Base-by-base conservation (phyloP, 768 basidiomycete genomes). In the Polyporus arcularius region DNA sequence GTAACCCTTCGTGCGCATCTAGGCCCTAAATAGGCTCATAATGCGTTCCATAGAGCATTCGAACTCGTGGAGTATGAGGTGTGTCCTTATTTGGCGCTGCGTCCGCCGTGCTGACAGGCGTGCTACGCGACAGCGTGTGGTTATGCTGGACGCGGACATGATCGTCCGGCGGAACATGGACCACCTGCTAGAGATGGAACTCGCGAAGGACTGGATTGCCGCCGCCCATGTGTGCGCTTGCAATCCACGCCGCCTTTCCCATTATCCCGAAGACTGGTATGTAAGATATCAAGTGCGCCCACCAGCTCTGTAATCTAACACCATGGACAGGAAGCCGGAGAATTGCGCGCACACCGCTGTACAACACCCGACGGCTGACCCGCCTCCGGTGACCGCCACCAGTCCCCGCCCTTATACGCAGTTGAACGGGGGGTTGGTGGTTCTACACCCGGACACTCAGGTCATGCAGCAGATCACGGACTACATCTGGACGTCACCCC, bases 211-310 rank as follows among this genome's bases (percentile, higher is more conserved):
- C 63, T 85, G 88, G 73, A 95, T 98, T 58, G 95, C 93, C 5
- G 95, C 94, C 0, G 83, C 79, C 0, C 96, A 96, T 65, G 95
- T 86, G 14, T 99, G 96, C 70, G 87, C 94, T 4, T 99, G 96
- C 77, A 99, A 99, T 74, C 96, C 96, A 7, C 83, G 86, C 41
- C 88, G 85, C 70, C 72, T 96, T 18, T 62, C 80, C 2, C 92
- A 96, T 72, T 99, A 99, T 75, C 96, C 96, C 8, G 67, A 74
- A 4, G 94, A 97, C 71, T 99, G 96, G 97, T 82, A 53, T 71
- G 78, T 51, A 45, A 43, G 15, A 10, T 16, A 10, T 10, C 40
- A 16, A 41, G 40, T 10, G 16, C 16, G 3, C 42, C 42, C 18
- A 14, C 35, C 35, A 43, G 42, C 5, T 43, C 8, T 14, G 42